Percentiles rank a stretch among this genome's conserved stretches.
phyloP scores from a whole-genome alignment of 2,329 filamentous ascomycete genomes.

The Westerdykella ornata region DNA sequence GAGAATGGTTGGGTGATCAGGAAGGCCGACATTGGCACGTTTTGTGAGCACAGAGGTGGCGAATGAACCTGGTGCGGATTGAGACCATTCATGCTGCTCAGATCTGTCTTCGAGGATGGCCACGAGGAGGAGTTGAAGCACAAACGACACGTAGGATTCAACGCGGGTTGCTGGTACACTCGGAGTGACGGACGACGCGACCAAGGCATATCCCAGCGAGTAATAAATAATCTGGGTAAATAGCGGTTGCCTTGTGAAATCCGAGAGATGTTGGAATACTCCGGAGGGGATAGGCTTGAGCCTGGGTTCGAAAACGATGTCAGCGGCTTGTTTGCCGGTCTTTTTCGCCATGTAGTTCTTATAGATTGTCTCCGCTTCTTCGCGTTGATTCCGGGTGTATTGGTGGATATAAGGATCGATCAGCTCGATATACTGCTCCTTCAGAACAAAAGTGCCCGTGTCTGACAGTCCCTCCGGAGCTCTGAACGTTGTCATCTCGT shows the following conservation, averaged over 20 bases:
- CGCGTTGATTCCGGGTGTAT: slow-evolving; percentile 93
- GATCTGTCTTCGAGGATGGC: slow-evolving; percentile 76
- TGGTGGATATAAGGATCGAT: slow-evolving; percentile 95
- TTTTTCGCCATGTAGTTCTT: slow-evolving; percentile 81
- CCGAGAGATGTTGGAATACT: slow-evolving; percentile 67
- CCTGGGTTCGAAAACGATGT: slow-evolving; percentile 87
- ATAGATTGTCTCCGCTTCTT: slow-evolving; percentile 88
- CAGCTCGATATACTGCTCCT: slow-evolving; percentile 74
- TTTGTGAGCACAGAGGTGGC: slow-evolving; percentile 62
- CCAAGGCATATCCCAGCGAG: slow-evolving; percentile 72
- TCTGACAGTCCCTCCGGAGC: slow-evolving; percentile 87
- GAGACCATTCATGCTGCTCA: slow-evolving; percentile 35
- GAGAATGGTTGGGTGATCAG: slow-evolving; percentile 43
- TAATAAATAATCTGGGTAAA: slow-evolving; percentile 91
- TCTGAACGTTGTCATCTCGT: slow-evolving; percentile 83
- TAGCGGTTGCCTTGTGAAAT: slow-evolving; percentile 74
- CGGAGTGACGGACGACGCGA: slow-evolving; percentile 61
- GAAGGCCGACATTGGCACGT: slow-evolving; percentile 44
- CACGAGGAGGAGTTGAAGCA: slow-evolving; percentile 79
- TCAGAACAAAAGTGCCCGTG: slow-evolving; percentile 88
- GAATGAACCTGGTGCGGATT: slow-evolving; percentile 57
- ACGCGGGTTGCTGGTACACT: slow-evolving; percentile 73
- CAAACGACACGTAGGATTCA: slow-evolving; percentile 86
- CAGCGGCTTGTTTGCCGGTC: slow-evolving; percentile 69
- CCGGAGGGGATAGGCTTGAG: slow-evolving; percentile 69